phyloP scores from a whole-genome alignment of 306 rosid species.

The Adenanthera pavonina region DNA sequence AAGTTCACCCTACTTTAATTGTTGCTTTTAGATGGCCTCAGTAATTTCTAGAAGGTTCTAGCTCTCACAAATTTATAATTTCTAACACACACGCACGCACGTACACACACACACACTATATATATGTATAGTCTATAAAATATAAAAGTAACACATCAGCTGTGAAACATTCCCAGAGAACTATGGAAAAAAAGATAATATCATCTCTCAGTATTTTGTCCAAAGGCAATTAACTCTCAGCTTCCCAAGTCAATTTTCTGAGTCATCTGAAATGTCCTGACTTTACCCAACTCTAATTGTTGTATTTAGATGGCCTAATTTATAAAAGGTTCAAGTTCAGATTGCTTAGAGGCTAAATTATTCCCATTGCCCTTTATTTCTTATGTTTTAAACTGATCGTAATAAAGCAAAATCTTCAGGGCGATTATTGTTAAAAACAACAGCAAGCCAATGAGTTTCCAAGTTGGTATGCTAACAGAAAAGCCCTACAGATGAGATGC shows the following conservation, averaged over 20 bases:
- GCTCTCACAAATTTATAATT: too few relatives aligned
- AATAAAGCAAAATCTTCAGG: background rate
- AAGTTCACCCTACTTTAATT: background rate
- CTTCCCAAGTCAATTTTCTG: background rate
- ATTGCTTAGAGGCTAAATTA: background rate
- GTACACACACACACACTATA: too few relatives aligned
- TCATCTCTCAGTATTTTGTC: constrained; percentile 8
- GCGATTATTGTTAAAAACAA: constrained; percentile 4
- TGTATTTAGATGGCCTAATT: background rate
- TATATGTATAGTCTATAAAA: background rate
- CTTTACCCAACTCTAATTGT: constrained; percentile 9
- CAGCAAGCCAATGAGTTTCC: background rate
- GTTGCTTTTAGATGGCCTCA: too few relatives aligned
- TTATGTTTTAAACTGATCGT: background rate
- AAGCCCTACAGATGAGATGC: background rate
- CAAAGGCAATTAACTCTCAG: background rate
- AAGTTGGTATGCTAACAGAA: constrained; percentile 13
- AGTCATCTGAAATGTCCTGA: constrained; percentile 11
- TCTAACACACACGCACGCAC: too few relatives aligned
- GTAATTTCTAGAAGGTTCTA: too few relatives aligned
- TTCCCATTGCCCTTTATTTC: background rate
- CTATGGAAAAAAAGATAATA: constrained; percentile 5
- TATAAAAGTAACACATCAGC: background rate
- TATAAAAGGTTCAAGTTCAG: background rate
- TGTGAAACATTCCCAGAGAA: background rate